Percentiles rank a stretch among this genome's conserved stretches.
phyloP scores from a whole-genome alignment of 106 monocot genomes.

The Amphibolis antarctica region DNA sequence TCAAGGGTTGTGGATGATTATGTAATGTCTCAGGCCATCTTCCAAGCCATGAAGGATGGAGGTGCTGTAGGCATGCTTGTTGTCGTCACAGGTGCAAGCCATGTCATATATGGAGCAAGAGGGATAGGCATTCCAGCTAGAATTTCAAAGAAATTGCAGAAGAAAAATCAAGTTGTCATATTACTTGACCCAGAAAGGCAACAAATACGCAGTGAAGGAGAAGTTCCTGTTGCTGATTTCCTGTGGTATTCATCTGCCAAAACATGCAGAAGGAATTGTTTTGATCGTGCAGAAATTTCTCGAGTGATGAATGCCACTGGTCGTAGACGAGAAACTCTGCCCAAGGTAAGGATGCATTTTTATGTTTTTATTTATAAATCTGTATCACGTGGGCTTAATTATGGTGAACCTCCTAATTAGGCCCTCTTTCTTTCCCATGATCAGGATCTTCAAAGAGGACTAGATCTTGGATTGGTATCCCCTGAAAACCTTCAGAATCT shows the following conservation, averaged over 20 bases:
- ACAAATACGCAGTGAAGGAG: conserved; percentile 84
- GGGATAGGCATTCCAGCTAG: conserved; percentile 86
- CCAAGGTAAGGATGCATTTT: conserved; percentile 49
- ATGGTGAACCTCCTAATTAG: neutral
- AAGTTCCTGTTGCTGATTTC: conserved; percentile 88
- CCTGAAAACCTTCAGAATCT: conserved; percentile 93
- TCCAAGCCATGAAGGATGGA: conserved; percentile 51
- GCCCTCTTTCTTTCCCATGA: neutral
- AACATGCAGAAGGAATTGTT: conserved; percentile 93
- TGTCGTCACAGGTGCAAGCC: conserved; percentile 86
- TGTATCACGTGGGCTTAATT: neutral
- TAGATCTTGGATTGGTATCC: conserved; percentile 92
- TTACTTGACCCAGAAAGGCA: conserved; percentile 94
- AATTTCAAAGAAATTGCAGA: conserved; percentile 72
- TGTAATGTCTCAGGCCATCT: conserved; percentile 69
- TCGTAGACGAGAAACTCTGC: conserved; percentile 64
- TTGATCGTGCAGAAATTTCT: conserved; percentile 96
- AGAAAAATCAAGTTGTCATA: conserved; percentile 87
- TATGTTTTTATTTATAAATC: neutral
- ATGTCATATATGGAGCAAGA: conserved; percentile 92
- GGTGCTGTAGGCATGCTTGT: conserved; percentile 63
- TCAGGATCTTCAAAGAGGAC: conserved; percentile 85
- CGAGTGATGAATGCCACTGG: conserved; percentile 98
- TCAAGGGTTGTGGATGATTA: conserved; percentile 91
- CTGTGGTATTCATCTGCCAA: conserved; percentile 98